A percentile compares a stretch with the other conserved stretches of the same genome.
Evolutionary conservation across 2,329 filamentous ascomycete species (phyloP).

Genomic region (Aspergillus fructus): DNA sequence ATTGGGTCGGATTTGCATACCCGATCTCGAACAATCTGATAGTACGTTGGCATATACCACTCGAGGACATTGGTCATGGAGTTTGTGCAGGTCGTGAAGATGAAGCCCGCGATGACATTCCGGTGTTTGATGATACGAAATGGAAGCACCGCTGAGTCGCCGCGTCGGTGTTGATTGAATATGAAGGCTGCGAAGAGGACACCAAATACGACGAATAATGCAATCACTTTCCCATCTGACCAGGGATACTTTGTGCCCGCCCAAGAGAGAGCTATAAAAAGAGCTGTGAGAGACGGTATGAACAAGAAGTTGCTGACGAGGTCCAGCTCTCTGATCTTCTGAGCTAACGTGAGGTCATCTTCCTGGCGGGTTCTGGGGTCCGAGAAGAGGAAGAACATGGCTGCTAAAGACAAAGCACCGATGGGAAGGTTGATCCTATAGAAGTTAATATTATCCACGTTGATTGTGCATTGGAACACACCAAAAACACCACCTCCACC

Average conservation of each 20-base stretch:
- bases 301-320: slow-evolving; percentile 32
- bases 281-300: slow-evolving; percentile 30
- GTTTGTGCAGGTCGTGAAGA: slow-evolving; percentile 25
- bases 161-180: slow-evolving; percentile 28
- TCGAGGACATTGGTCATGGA: slow-evolving; percentile 25
- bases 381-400: slow-evolving; percentile 20
- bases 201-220: slow-evolving; percentile 31
- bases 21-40: slow-evolving; percentile 28
- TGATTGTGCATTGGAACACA: background rate
- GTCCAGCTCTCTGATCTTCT: slow-evolving; percentile 33
- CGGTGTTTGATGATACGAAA: slow-evolving; percentile 31
- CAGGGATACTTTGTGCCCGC: slow-evolving; percentile 38
- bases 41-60: slow-evolving; percentile 37
- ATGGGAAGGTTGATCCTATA: slow-evolving; percentile 34
- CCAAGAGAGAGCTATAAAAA: slow-evolving; percentile 33
- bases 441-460: background rate
- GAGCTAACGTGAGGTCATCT: slow-evolving; percentile 14
- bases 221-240: slow-evolving; percentile 32
- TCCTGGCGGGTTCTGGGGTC: slow-evolving; percentile 15
- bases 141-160: slow-evolving; percentile 35
- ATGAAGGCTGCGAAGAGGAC: slow-evolving; percentile 32
- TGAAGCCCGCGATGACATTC: slow-evolving; percentile 25
- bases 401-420: slow-evolving; percentile 21
- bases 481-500: slow-evolving; percentile 40
- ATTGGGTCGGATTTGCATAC: slow-evolving; percentile 15